Evolutionary conservation across 495 filamentous ascomycete species (phyloP).

Genomic region (Penicillium ochrochloron): DNA sequence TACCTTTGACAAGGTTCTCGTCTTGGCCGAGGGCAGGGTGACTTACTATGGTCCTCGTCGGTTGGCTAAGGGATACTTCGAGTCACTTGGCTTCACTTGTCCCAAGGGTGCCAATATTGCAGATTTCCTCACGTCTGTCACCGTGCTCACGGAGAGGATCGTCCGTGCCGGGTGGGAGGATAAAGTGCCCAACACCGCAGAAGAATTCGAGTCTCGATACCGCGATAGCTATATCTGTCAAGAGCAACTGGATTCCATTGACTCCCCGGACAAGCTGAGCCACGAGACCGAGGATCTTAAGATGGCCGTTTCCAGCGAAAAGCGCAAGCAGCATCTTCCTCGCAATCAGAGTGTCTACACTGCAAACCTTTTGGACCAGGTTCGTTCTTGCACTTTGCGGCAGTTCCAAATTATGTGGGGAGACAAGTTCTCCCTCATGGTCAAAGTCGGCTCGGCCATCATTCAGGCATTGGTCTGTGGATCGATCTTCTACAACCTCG

Average conservation of each 20-base stretch:
- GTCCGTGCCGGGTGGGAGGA: conserved; percentile 67
- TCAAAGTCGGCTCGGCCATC: conserved; percentile 40
- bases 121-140: conserved; percentile 82
- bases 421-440: conserved; percentile 42
- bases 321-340: conserved; percentile 56
- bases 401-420: conserved; percentile 47
- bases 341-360: conserved; percentile 55
- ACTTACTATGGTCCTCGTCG: conserved; percentile 73
- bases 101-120: conserved; percentile 72
- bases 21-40: conserved; percentile 78
- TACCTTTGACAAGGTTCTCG: conserved; percentile 75
- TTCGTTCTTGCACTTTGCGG: conserved; percentile 57
- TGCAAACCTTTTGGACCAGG: conserved; percentile 59
- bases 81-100: conserved; percentile 72
- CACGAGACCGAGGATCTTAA: conserved; percentile 48
- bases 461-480: conserved; percentile 47
- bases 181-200: conserved; percentile 69
- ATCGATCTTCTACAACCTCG: conserved; percentile 48
- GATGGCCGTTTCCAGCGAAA: conserved; percentile 51
- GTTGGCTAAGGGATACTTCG: conserved; percentile 68
- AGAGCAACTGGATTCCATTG: conserved; percentile 67
- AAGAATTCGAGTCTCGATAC: conserved; percentile 76
- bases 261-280: conserved; percentile 47
- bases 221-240: conserved; percentile 68
- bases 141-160: conserved; percentile 68